Evolutionary conservation across 495 filamentous ascomycete species (phyloP).

Genomic region (Penicillium argentinense): DNA sequence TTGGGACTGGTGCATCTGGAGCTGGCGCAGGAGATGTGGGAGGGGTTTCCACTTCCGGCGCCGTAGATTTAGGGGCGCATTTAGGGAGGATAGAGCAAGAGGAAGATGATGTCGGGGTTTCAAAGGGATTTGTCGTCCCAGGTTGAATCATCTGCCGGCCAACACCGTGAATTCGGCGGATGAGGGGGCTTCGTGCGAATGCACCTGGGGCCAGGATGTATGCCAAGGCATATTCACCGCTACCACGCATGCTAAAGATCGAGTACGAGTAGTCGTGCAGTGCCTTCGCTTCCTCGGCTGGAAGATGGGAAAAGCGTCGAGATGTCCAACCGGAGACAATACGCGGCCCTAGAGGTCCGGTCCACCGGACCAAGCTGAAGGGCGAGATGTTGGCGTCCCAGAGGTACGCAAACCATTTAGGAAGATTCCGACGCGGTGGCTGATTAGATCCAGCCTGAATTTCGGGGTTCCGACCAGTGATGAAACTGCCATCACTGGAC

Average conservation of each 20-base stretch:
- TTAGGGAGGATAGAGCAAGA: conserved; percentile 19
- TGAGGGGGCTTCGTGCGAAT: conserved; percentile 83
- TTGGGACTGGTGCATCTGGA: not conserved
- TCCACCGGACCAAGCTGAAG: conserved; percentile 83
- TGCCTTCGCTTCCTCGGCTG: conserved; percentile 74
- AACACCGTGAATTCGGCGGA: conserved; percentile 82
- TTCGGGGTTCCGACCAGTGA: conserved; percentile 43
- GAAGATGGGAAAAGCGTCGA: conserved; percentile 86
- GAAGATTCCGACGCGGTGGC: conserved; percentile 61
- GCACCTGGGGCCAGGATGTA: conserved; percentile 94
- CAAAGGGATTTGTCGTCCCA: conserved; percentile 9
- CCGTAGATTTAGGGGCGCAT: conserved; percentile 1
- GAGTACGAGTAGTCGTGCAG: conserved; percentile 92
- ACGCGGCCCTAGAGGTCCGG: conserved; percentile 88
- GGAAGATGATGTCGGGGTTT: conserved; percentile 1
- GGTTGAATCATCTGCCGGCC: conserved; percentile 61
- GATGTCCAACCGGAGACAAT: conserved; percentile 94
- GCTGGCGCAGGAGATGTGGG: not conserved
- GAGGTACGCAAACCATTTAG: conserved; percentile 84
- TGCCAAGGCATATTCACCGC: conserved; percentile 89
- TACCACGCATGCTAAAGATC: conserved; percentile 90
- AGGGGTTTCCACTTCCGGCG: conserved; percentile 13
- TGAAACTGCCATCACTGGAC: conserved; percentile 59
- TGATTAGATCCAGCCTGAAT: conserved; percentile 27
- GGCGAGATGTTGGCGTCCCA: conserved; percentile 98